Evolutionary conservation across 2,329 filamentous ascomycete genomes (phyloP), one percentile per base, ranked within the genome.

Genomic region (Chaetomium globosum): DNA sequence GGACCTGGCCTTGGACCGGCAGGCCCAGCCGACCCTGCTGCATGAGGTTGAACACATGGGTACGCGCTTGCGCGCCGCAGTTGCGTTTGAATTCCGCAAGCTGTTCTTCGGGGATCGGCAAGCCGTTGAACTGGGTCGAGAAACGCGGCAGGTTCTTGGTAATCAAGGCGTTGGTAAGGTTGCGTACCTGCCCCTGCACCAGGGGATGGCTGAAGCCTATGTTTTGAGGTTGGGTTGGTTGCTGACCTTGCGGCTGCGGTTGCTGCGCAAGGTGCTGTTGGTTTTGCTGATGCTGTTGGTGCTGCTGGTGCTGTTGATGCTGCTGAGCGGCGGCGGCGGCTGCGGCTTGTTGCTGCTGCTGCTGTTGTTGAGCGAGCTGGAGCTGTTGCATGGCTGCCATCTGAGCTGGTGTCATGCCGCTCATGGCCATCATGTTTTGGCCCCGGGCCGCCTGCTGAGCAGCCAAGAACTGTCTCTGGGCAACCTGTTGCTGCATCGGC

Each of bases 51-150:
- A 78, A 71, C 1, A 80, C 66, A n/a, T 75, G 57, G 13, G 70
- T 71, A 51, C 75, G 76, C 1, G 82, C 82, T 65, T 77, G 78
- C 0, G 66, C 46, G 3, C 76, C 52, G 31, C 82, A 84, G 1
- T 70, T 69, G 21, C 75, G 71, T 72, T 82, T 84, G 31, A 85
- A 79, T 36, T 77, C 78, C 0, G 82, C 78, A 31, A 81, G 64
- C 1, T 77, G 60, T 0, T 85, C 83, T 0, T 70, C 75, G 0
- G 84, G 83, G 3, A 86, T 80, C 33, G 79, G 78, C 1, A 70
- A 63, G 0, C 79, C 77, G 12, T 81, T 81, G 62, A 75, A 82
- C 21, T 78, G 79, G 1, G 71, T 70, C 0, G 74, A 73, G 2
- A 80, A 65, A 0, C 63, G 58, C 0, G 64, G 69, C 9, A 85